These are phyloP conservation scores for Coemansia sp. DNA, from an alignment of 192 early-diverging fungal genomes.

Conservation along the genomic window DNA sequence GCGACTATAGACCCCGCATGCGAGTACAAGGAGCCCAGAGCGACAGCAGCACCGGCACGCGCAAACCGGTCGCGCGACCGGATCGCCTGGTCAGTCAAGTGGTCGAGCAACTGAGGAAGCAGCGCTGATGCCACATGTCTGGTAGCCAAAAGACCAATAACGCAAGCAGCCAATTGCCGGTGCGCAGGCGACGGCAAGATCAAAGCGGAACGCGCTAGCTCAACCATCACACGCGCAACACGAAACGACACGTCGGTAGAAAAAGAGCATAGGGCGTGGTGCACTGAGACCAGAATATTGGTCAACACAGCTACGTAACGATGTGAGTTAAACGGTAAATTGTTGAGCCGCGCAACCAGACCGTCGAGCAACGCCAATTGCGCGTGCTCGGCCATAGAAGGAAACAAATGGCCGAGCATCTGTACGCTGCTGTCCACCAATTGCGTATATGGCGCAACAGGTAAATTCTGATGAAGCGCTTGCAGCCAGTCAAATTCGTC, in stretches of 20 bases:
- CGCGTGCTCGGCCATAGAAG: slow-evolving; percentile 62
- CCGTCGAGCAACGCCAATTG: slow-evolving; percentile 82
- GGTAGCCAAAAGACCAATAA: slow-evolving; percentile 75
- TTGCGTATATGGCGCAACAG: slow-evolving; percentile 33
- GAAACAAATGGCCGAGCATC: slow-evolving; percentile 76
- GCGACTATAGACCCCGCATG: slow-evolving; percentile 90
- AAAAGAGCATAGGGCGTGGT: slow-evolving; percentile 57
- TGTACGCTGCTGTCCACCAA: slow-evolving; percentile 81
- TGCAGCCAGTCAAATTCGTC: slow-evolving; percentile 39
- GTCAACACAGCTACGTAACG: slow-evolving; percentile 77
- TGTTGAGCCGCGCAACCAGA: slow-evolving; percentile 66
- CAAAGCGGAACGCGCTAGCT: slow-evolving; percentile 57
- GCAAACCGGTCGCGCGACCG: slow-evolving; percentile 91
- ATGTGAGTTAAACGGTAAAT: slow-evolving; percentile 65
- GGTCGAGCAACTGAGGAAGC: slow-evolving; percentile 40
- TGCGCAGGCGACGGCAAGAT: slow-evolving; percentile 69
- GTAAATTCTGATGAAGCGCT: background rate
- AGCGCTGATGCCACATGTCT: slow-evolving; percentile 22
- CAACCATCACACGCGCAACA: slow-evolving; percentile 34
- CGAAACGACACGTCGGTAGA: slow-evolving; percentile 9
- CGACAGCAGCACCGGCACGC: slow-evolving; percentile 88
- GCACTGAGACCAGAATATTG: slow-evolving; percentile 75
- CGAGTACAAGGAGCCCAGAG: slow-evolving; percentile 85
- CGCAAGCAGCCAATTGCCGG: slow-evolving; percentile 77
- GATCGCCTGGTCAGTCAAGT: slow-evolving; percentile 69